Percentiles rank a stretch among this genome's conserved stretches.
phyloP scores from a whole-genome alignment of 148 eudicot species.

The Gaultheria prostrata region DNA sequence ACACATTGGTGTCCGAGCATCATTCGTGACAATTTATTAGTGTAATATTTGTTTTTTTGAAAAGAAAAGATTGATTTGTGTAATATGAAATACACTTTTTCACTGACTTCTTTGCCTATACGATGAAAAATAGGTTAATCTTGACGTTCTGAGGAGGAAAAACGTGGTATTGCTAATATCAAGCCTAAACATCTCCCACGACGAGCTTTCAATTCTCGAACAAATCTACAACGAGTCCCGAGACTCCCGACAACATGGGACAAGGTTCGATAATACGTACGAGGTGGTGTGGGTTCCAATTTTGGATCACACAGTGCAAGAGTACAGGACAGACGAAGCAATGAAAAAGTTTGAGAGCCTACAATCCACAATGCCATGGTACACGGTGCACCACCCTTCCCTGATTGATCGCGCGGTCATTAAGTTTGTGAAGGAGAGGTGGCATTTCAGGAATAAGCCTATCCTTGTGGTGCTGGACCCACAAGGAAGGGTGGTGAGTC shows the following conservation, averaged over 20 bases:
- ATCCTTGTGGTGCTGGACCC: constrained; percentile 64
- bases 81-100: neutral
- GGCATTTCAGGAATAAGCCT: constrained; percentile 58
- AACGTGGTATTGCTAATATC: constrained; percentile 63
- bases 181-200: constrained; percentile 50
- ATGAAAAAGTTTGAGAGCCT: constrained; percentile 37
- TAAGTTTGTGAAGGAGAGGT: constrained; percentile 39
- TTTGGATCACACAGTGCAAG: constrained; percentile 34
- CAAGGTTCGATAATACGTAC: constrained; percentile 20
- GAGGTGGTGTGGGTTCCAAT: constrained; percentile 69
- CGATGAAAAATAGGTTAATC: constrained; percentile 31
- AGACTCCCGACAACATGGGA: constrained; percentile 31
- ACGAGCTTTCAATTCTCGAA: constrained; percentile 62
- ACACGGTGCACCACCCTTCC: constrained; percentile 56
- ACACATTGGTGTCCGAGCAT: too few relatives aligned
- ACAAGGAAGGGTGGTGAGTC: constrained; percentile 53
- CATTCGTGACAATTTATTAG: too few relatives aligned
- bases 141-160: constrained; percentile 52
- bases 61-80: neutral
- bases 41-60: neutral
- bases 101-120: neutral
- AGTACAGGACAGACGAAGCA: constrained; percentile 40
- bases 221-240: constrained; percentile 55
- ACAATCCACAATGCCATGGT: constrained; percentile 62
- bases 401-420: constrained; percentile 35